Conservation (phyloP, 1,284 basidiomycete species). For the Megacollybia platyphylla region DNA sequence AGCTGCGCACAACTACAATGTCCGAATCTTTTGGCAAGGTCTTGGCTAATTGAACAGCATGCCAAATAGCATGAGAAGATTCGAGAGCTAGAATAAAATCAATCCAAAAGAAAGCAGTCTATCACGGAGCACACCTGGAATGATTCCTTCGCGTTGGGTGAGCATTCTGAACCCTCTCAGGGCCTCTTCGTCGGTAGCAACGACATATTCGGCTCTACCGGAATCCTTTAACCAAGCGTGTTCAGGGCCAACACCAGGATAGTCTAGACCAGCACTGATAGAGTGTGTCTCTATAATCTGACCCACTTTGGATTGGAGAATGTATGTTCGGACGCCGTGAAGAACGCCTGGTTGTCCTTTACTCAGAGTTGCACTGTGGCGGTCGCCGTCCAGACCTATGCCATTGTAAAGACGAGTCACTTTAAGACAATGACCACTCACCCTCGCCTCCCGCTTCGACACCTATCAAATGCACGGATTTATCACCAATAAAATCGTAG, state of each 20-base stretch:
- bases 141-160: constrained; percentile 94
- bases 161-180: constrained; percentile 85
- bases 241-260: constrained; percentile 93
- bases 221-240: constrained; percentile 95
- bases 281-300: constrained; percentile 98
- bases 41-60: constrained; percentile 77
- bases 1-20: constrained; percentile 72
- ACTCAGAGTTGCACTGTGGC: constrained; percentile 87
- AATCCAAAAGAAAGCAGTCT: constrained; percentile 3
- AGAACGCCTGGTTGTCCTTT: constrained; percentile 90
- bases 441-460: constrained; percentile 97
- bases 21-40: constrained; percentile 76
- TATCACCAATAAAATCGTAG: constrained; percentile 87
- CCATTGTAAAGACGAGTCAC: constrained; percentile 3
- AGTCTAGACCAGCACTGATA: constrained; percentile 89
- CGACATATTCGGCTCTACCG: constrained; percentile 86
- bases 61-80: constrained; percentile 93
- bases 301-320: constrained; percentile 80
- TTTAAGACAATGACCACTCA: constrained; percentile 14
- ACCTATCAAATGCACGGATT: constrained; percentile 73
- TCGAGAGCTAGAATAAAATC: constrained; percentile 58
- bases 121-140: constrained; percentile 56
- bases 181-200: constrained; percentile 89
- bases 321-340: constrained; percentile 92
- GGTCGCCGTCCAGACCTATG: constrained; percentile 65